Percentiles rank a stretch among this genome's conserved stretches.
phyloP scores from a whole-genome alignment of 352 stramenopile species.

The Phytophthora cactorum region DNA sequence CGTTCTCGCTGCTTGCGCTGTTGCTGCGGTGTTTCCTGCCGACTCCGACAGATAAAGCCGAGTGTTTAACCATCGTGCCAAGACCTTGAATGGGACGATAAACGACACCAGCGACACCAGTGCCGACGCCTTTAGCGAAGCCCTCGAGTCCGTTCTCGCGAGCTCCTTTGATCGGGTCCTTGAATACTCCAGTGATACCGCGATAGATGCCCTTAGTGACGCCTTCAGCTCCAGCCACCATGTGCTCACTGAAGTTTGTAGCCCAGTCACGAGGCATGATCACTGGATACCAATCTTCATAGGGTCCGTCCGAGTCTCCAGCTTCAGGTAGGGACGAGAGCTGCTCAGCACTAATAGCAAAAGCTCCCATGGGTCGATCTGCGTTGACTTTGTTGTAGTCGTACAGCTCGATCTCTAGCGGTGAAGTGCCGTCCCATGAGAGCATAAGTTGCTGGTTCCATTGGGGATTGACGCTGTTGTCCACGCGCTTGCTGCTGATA shows the following conservation, averaged over 20 bases:
- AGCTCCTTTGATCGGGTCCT: conserved; percentile 79
- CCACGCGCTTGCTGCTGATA: conserved; percentile 69
- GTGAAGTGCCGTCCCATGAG: conserved; percentile 77
- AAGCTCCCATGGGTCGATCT: conserved; percentile 73
- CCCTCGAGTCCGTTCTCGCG: conserved; percentile 74
- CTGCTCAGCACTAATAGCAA: conserved; percentile 47
- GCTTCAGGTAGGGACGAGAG: conserved; percentile 43
- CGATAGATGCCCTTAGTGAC: conserved; percentile 72
- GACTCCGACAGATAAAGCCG: conserved; percentile 65
- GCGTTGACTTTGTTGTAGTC: conserved; percentile 75
- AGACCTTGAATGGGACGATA: conserved; percentile 77
- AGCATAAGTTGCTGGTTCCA: conserved; percentile 80
- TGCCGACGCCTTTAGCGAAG: conserved; percentile 78
- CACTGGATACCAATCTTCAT: conserved; percentile 63
- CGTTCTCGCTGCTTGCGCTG: conserved; percentile 37
- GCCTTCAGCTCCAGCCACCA: conserved; percentile 76
- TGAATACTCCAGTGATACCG: conserved; percentile 80
- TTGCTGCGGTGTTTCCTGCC: conserved; percentile 47
- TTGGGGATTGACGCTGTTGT: conserved; percentile 72
- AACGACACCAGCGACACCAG: conserved; percentile 71
- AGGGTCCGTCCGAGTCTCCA: conserved; percentile 13
- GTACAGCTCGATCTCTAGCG: conserved; percentile 70
- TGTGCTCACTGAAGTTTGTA: conserved; percentile 81
- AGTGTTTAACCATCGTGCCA: conserved; percentile 82
- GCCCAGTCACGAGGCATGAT: conserved; percentile 77